phyloP scores from a whole-genome alignment of 2,329 filamentous ascomycete genomes.

The Pseudogymnoascus sp. region DNA sequence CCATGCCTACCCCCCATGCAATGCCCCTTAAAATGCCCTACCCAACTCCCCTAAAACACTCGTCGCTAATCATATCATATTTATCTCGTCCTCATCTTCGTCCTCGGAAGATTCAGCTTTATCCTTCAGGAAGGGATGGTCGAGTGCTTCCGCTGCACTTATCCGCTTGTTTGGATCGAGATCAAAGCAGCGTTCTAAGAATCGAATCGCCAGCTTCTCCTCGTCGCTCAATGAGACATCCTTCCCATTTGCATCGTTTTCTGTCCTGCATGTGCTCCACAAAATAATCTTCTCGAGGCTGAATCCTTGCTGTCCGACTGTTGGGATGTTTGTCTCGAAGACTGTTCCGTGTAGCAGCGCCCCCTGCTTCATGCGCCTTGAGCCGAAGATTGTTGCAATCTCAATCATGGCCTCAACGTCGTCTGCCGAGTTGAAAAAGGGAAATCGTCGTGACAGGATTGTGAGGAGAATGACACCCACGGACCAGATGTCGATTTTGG shows the following conservation, averaged over 20 bases:
- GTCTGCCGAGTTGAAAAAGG: constrained; percentile 98
- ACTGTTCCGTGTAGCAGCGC: constrained; percentile 82
- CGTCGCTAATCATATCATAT: constrained; percentile 40
- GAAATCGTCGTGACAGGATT: constrained; percentile 82
- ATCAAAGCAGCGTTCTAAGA: constrained; percentile 65
- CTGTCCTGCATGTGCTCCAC: constrained; percentile 73
- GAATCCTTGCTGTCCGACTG: constrained; percentile 77
- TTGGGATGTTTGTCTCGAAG: constrained; percentile 88
- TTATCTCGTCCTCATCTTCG: constrained; percentile 41
- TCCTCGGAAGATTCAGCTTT: constrained; percentile 24
- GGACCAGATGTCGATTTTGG: constrained; percentile 94
- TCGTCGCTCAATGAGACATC: constrained; percentile 50
- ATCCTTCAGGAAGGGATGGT: constrained; percentile 58
- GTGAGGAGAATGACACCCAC: constrained; percentile 96
- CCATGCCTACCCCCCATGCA: constrained; percentile 1
- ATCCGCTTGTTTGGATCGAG: constrained; percentile 67
- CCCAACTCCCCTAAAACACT: constrained; percentile 20
- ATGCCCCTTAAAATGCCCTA: constrained; percentile 8
- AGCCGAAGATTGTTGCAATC: constrained; percentile 90
- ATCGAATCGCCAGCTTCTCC: constrained; percentile 65
- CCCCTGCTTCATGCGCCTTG: constrained; percentile 71
- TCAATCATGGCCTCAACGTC: constrained; percentile 97
- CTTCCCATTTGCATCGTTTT: constrained; percentile 45
- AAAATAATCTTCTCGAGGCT: constrained; percentile 87
- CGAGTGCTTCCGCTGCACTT: constrained; percentile 64